These are phyloP conservation scores for Arthrobotrys sinensis DNA, from an alignment of 2,329 filamentous ascomycete genomes.

Conservation along the genomic window DNA sequence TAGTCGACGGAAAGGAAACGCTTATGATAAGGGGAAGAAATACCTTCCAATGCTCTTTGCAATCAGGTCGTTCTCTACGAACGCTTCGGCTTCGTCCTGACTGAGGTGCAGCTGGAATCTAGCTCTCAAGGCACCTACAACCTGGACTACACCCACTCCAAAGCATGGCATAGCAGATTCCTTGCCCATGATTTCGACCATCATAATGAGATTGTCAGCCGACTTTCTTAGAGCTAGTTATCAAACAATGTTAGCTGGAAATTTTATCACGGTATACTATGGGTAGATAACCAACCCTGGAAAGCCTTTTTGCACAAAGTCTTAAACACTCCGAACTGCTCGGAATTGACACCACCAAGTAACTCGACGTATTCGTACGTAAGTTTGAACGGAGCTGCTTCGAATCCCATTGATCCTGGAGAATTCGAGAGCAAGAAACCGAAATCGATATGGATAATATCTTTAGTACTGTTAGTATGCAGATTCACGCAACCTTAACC, in stretches of 20 bases:
- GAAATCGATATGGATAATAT: conserved; percentile 91
- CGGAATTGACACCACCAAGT: conserved; percentile 79
- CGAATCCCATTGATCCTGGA: conserved; percentile 85
- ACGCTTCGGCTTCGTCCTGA: conserved; percentile 83
- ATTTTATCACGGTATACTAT: conserved; percentile 5
- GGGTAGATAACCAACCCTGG: conserved; percentile 74
- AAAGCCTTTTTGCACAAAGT: conserved; percentile 85
- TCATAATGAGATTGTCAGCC: conserved; percentile 84
- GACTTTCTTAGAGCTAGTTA: conserved; percentile 78
- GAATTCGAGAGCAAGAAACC: conserved; percentile 92
- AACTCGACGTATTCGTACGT: conserved; percentile 90
- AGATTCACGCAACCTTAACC: not conserved
- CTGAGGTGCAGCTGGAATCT: conserved; percentile 87
- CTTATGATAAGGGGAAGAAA: not conserved
- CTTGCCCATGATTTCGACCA: conserved; percentile 87
- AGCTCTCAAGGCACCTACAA: conserved; percentile 78
- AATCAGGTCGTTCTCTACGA: conserved; percentile 84
- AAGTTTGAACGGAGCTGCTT: conserved; percentile 88
- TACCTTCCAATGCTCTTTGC: conserved; percentile 88
- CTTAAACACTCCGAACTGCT: conserved; percentile 83
- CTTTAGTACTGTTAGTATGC: conserved; percentile 37
- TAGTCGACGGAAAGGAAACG: conserved; percentile 2
- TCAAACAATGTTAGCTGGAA: conserved; percentile 46
- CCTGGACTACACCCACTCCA: conserved; percentile 79
- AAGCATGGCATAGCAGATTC: conserved; percentile 90